Evolutionary conservation across 2,329 filamentous ascomycete genomes (phyloP), one percentile per base, ranked within the genome.

Genomic region (Talaromyces sp.): DNA sequence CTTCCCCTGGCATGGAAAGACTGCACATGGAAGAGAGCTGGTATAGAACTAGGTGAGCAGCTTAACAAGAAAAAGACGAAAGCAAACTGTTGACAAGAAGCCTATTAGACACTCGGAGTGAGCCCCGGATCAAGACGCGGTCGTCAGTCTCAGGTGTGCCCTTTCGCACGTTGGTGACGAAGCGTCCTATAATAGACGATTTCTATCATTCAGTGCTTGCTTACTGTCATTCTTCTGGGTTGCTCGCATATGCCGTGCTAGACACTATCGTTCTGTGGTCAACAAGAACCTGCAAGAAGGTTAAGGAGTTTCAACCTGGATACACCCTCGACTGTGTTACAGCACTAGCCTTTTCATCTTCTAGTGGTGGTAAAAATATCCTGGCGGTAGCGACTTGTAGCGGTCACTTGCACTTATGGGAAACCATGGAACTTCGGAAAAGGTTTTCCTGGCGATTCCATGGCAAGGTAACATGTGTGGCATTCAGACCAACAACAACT

Each of bases 141-240:
- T 27, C 45, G 11, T 29, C 38, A 19, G 7, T 43, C 5, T 29
- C 22, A 2, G 17, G 6, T 4, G 15, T 22, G 2, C 91, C 93
- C 5, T 96, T 96, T 80, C 91, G 91, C 79, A 91, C 97, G 6
- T n/a, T 62, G 22, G n/a, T 6, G 84, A 99, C 5, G 92, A 29
- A 97, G 78, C 94, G 94, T 8, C 93, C 93, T 2, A 87, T 88
- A 61, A 82, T 98, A n/a, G 88, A 92, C 65, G 94, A 99, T 77
- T 99, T 93, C 76, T 99, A 99, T 76, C 97, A 93, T 78, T 95
- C 93, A 0, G 84, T 93, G 2, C 83, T 99, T 63, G 92, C 95
- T 10, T 98, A 97, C 76, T 96, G 90, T 0, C 77, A 85, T 47
- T 90, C 86, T 7, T 86, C 88, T 60, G 86, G 90, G 62, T 91